Evolutionary conservation across 192 early-diverging fungal genomes (phyloP).

Genomic region (Funneliformis mosseae): DNA sequence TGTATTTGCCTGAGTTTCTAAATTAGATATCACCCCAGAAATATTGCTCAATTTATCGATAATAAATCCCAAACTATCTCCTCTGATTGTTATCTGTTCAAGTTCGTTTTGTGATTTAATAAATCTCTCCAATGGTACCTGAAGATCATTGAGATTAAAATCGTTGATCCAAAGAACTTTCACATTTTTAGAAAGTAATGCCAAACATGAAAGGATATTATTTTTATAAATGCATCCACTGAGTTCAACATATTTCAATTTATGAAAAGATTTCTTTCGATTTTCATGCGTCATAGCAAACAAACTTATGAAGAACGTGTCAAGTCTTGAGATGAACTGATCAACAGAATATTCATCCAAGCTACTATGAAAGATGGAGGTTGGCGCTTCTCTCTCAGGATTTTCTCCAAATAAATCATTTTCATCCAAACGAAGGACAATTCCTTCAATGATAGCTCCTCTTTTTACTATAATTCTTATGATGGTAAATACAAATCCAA

Average conservation of each 20-base stretch:
- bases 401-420: not conserved
- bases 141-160: not conserved
- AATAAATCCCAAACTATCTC: not conserved
- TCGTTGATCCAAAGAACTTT: not conserved
- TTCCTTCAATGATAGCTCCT: not conserved
- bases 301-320: not conserved
- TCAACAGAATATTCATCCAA: not conserved
- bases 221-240: not conserved
- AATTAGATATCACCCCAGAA: not conserved
- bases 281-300: not conserved
- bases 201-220: not conserved
- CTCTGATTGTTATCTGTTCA: not conserved
- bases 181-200: not conserved
- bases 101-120: not conserved
- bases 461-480: not conserved
- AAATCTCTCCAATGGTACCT: not conserved
- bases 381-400: not conserved
- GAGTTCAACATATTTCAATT: not conserved
- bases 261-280: not conserved
- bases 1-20: not conserved
- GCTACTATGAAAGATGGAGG: not conserved
- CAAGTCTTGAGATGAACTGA: not conserved
- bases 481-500: not conserved
- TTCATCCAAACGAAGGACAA: not conserved
- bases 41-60: not conserved